These are phyloP conservation scores for Silene conica DNA, from an alignment of 148 eudicot genomes.

Conservation along the genomic window DNA sequence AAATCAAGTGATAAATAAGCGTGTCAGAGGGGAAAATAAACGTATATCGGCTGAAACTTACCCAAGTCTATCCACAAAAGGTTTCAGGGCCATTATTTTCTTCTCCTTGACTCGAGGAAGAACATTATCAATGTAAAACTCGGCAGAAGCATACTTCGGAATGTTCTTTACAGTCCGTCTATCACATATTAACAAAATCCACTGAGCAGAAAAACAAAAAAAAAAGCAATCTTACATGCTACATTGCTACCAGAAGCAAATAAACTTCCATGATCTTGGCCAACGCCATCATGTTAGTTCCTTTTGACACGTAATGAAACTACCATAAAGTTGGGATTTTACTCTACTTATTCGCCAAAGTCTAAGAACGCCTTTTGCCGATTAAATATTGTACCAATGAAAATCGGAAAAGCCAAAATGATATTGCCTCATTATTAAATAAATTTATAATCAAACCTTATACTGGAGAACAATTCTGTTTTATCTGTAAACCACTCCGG, in stretches of 20 bases:
- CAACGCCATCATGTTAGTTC: background rate
- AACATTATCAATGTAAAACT: constrained; percentile 96
- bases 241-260: no score
- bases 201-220: constrained; percentile 4
- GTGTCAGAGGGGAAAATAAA: background rate
- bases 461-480: constrained; percentile 80
- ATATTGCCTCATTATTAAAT: no score
- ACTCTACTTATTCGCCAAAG: background rate
- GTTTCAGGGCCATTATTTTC: constrained; percentile 94
- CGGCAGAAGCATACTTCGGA: constrained; percentile 97
- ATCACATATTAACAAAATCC: constrained; percentile 25
- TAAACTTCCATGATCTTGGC: no score
- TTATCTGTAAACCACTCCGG: constrained; percentile 97
- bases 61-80: constrained; percentile 99
- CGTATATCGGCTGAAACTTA: constrained; percentile 33
- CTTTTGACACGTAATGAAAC: background rate
- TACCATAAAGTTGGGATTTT: background rate
- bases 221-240: background rate
- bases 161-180: constrained; percentile 98
- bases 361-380: background rate
- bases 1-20: background rate
- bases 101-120: constrained; percentile 97
- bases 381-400: background rate
- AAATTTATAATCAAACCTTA: constrained; percentile 47
- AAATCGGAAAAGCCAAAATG: background rate